Evolutionary conservation across 2,329 filamentous ascomycete genomes (phyloP).

Genomic region (Pseudocercospora ulei): DNA sequence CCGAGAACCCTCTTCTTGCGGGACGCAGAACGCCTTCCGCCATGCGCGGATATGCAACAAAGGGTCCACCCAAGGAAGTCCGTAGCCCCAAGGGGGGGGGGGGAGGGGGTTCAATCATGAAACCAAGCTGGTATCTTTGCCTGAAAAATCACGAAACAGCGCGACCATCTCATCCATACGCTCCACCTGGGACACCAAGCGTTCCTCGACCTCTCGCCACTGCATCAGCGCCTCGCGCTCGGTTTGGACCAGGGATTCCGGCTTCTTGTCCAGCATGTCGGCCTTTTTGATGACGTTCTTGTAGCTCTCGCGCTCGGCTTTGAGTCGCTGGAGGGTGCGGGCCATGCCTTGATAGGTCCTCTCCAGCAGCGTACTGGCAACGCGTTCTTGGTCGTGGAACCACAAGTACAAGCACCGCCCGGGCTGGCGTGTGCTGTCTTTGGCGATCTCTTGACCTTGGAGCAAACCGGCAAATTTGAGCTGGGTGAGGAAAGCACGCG

Average conservation of each 20-base stretch:
- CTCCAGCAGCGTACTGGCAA: slow-evolving; percentile 60
- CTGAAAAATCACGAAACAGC: slow-evolving; percentile 54
- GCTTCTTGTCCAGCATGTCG: slow-evolving; percentile 73
- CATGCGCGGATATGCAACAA: slow-evolving; percentile 9
- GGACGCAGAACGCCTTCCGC: slow-evolving; percentile 4
- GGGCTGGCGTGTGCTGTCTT: slow-evolving; percentile 70
- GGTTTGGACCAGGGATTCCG: slow-evolving; percentile 64
- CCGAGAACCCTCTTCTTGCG: slow-evolving; percentile 1
- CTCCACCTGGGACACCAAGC: slow-evolving; percentile 67
- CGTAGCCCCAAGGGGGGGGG: background rate
- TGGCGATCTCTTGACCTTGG: slow-evolving; percentile 87
- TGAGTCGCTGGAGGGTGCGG: slow-evolving; percentile 68
- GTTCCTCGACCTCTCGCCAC: slow-evolving; percentile 55
- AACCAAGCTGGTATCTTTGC: slow-evolving; percentile 25
- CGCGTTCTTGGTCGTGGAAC: slow-evolving; percentile 73
- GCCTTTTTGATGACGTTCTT: slow-evolving; percentile 68
- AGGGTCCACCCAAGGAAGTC: background rate
- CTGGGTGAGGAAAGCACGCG: slow-evolving; percentile 71
- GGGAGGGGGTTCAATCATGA: too few species aligned
- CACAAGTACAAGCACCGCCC: slow-evolving; percentile 82
- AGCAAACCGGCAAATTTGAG: slow-evolving; percentile 81
- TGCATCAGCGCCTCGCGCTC: slow-evolving; percentile 61
- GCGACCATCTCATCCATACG: slow-evolving; percentile 71
- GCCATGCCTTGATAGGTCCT: slow-evolving; percentile 85
- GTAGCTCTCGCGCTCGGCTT: slow-evolving; percentile 62